Percentiles rank a stretch among this genome's conserved stretches.
These are phyloP conservation scores for Ascochyta pisi DNA, from an alignment of 2,329 filamentous ascomycete species.

Conservation along the genomic window DNA sequence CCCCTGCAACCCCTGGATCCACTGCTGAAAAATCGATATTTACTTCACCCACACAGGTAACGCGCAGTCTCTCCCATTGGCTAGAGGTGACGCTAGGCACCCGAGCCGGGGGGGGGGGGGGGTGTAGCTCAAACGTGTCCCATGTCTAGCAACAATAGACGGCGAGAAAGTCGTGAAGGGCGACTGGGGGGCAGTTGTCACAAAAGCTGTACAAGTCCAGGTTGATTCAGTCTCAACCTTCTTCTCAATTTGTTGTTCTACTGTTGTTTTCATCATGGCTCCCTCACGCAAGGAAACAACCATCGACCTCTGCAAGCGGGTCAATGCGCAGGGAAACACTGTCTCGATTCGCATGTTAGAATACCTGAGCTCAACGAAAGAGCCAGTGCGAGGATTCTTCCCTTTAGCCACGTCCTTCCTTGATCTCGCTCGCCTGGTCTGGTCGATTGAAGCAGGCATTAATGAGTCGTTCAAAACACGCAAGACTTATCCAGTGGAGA, in stretches of 20 bases:
- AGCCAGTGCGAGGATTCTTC: slow-evolving; percentile 51
- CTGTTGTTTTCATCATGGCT: slow-evolving; percentile 27
- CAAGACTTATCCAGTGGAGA: slow-evolving; percentile 64
- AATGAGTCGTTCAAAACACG: slow-evolving; percentile 51
- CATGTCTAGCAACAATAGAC: neutral
- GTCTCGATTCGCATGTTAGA: slow-evolving; percentile 59
- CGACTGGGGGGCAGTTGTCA: neutral
- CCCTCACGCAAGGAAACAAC: slow-evolving; percentile 48
- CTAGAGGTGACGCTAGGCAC: too few species aligned
- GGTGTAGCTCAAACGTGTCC: neutral
- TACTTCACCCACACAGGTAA: too few species aligned
- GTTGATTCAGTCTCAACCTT: neutral
- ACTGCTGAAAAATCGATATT: too few species aligned
- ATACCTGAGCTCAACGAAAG: slow-evolving; percentile 43
- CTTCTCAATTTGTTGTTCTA: neutral
- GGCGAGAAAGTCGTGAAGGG: neutral
- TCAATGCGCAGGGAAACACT: slow-evolving; percentile 59
- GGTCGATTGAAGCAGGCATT: slow-evolving; percentile 70
- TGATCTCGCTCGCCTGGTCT: slow-evolving; percentile 69
- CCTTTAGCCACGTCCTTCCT: slow-evolving; percentile 71
- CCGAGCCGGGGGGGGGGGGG: too few species aligned
- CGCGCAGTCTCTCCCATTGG: too few species aligned
- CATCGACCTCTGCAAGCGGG: slow-evolving; percentile 62
- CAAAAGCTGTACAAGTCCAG: neutral
- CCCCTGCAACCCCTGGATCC: too few species aligned